Evolutionary conservation across 495 filamentous ascomycete species (phyloP), one percentile per base, ranked within the genome.

Genomic region (Annulohypoxylon nitens): DNA sequence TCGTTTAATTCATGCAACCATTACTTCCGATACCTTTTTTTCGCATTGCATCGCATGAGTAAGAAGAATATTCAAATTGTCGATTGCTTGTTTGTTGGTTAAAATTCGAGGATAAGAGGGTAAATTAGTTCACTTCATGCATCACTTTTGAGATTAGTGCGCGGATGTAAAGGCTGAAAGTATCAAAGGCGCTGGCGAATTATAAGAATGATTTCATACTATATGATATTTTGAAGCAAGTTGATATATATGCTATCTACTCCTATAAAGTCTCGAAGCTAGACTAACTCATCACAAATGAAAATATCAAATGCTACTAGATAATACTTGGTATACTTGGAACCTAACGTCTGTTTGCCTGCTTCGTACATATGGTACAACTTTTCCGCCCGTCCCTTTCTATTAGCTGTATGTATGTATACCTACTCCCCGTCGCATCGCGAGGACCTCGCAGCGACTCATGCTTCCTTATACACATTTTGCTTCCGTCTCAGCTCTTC

Each of bases 381-480:
- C 36, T 6, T 55, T 26, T 45, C 37, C 37, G 20, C n/a, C 41
- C 8, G 30, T 14, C 1, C 14, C 51, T 12, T 41, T 23, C 12
- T 55, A 39, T 43, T 14, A 43, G 39, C 14, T 50, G 45, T 51
- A 5, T 39, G 25, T 48, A 45, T 67, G 12, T 39, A 50, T 54
- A 54, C 50, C 14, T 33, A 54, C 50, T 33, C 48, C 16, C 25
- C 34, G n/a, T 54, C 4, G 41, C 63, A 50, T 14, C 63, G 63
- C 14, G 63, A 66, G 63, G 36, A 66, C 51, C 63, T 25, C 26
- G 7, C 41, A 10, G 5, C 37, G n/a, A 59, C 39, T n/a, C 16
- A 26, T 58, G 36, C 25, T n/a, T 16, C 51, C 51, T 8, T 55
- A 55, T 55, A 34, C 26, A 55, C 51, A 53, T 53, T 53, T 30